Percentiles rank a stretch among this genome's conserved stretches.
These are phyloP conservation scores for Botrytis tulipae DNA, from an alignment of 2,329 filamentous ascomycete genomes.

Conservation along the genomic window DNA sequence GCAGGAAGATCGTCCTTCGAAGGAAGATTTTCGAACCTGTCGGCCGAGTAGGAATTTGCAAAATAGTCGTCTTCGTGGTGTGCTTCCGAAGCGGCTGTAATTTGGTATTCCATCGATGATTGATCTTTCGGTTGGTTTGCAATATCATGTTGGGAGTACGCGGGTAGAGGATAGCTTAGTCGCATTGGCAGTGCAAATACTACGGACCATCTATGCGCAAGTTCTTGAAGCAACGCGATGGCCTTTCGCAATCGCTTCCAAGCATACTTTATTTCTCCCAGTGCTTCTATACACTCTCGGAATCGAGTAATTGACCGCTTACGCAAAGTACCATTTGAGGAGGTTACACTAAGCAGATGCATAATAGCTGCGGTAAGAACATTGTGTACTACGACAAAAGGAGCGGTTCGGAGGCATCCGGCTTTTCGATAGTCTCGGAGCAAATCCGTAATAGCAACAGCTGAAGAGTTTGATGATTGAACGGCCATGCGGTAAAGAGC, in stretches of 20 bases:
- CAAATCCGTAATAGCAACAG: neutral
- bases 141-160: neutral
- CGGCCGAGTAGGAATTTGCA: neutral
- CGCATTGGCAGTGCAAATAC: constrained; percentile 1
- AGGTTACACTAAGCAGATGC: constrained; percentile 7
- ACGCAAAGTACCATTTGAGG: neutral
- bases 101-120: neutral
- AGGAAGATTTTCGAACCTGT: neutral
- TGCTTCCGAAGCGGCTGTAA: neutral
- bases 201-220: constrained; percentile 6
- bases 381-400: constrained; percentile 2
- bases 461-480: constrained; percentile 2
- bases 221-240: constrained; percentile 1
- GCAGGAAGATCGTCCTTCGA: neutral
- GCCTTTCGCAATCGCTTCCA: constrained; percentile 1
- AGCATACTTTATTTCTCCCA: neutral
- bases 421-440: neutral
- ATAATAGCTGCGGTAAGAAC: constrained; percentile 3
- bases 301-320: neutral
- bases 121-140: neutral
- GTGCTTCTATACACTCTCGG: neutral
- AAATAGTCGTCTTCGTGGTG: neutral
- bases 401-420: neutral
- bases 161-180: neutral
- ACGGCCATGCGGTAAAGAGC: neutral